Base-by-base conservation (phyloP, 371 early-diverging fungal genomes). In the Circinella minor region DNA sequence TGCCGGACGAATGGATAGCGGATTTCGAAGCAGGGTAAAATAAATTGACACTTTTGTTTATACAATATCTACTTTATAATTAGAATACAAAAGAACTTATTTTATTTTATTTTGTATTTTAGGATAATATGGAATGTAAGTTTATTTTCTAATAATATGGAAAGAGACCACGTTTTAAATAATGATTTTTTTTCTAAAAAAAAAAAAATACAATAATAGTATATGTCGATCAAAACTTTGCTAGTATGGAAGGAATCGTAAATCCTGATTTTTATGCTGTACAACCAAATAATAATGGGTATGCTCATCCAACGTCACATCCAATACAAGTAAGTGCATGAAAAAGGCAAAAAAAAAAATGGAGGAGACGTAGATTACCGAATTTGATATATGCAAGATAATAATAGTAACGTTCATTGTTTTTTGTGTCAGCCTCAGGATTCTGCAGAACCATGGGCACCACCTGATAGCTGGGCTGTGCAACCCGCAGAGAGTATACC, bases 401-500 rank as follows among this genome's bases (percentile, higher is more conserved):
- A 7, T 43, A 39, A 10, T 4, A 18, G 18, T 66, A 57, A 60
- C 46, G 3, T 15, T 46, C 3, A 1, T 17, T 27, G 36, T 51
- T 17, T 5, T 51, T 51, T 51, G 11, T 11, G 46, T 13, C 36
- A 63, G 36, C 5, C 39, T 11, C 46, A 70, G 59, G 70, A 49
- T 65, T 36, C 36, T 55, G 39, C 47, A 55, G 89, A 86, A 51
- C 68, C 78, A 46, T 92, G 92, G 92, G 77, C 82, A 7, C 84
- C 90, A 49, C 91, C 90, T 8, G 92, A 89, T 63, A 90, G 89
- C 43, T 91, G 91, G 91, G 90, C 87, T 14, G 89, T 92, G 13
- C 78, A 85, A 67, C 87, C 81, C 34, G 71, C 80, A 9, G 77
- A 77, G 17, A 68, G 69, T 0, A 55, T n/a, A 55, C 14, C 37